Base-by-base conservation (phyloP, 2,329 filamentous ascomycete genomes). In the Calonectria henricotiae region DNA sequence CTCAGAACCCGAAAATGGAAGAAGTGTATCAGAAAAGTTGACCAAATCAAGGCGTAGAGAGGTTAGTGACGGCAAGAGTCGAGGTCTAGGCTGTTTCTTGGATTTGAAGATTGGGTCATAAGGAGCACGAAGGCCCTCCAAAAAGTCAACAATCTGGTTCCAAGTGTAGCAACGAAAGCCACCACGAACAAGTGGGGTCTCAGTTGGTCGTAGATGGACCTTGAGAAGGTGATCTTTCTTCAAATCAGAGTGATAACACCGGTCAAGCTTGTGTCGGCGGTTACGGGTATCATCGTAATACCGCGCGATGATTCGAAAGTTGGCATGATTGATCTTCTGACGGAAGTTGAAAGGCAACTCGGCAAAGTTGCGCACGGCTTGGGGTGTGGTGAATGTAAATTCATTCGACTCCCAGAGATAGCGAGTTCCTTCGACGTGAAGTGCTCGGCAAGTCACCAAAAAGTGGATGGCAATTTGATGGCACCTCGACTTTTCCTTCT, bases 161-260 rank as follows among this genome's bases (percentile, higher is more conserved):
- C 87, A 89, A 3, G 86, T 83, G 76, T 89, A 89, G 74, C 85
- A 86, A 55, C 87, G 85, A 70, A 89, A 89, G 20, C 87, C 87
- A 25, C 84, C 83, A n/a, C 86, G 84, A 35, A 86, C 82, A 30
- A 88, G 80, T 15, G 81, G 85, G 2, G 83, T 81, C 63, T 87
- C 86, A 46, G 82, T 85, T 23, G 83, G 80, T 2, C 87, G 83
- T 37, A 79, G 80, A 30, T 83, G 79, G 4, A 88, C 82, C 47
- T 80, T 82, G 41, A 89, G 80, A 11, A 76, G 76, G 20, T 86
- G 79, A 7, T 83, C 79, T 63, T 81, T 84, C 69, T 81, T 84
- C 47, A 87, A 72, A 47, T 83, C 81, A 2, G 79, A 78, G 70
- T 88, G 86, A 71, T 88, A 85, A 9, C 78, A 79, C 25, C 78